Base-by-base conservation (phyloP, 1,284 basidiomycete genomes). In the Somion occarium region DNA sequence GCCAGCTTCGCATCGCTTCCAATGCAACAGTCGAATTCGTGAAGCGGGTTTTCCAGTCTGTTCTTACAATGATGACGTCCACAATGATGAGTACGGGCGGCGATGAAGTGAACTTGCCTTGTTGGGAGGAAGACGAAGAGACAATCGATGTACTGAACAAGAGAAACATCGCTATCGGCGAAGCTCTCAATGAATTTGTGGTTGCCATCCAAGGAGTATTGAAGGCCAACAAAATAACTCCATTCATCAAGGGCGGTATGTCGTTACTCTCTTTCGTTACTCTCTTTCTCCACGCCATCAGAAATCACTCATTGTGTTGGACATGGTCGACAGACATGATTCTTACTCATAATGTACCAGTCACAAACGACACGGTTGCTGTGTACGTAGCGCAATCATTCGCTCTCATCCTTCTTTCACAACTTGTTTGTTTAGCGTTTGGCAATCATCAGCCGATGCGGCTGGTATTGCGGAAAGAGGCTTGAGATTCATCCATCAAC, bases 21-120 rank as follows among this genome's bases (percentile, higher is more conserved):
- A 59, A 65, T 18, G 59, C 59, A 5, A 76, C 74, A 0, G 56
- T 61, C 11, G 63, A 71, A 5, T 82, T 80, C 53, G 72, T 74
- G 1, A 56, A 61, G 3, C 61, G 62, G 3, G 57, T 86, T 22
- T 72, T 83, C 54, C 56, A 58, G 18, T 58, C 67, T 0, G 62
- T 72, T 0, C 67, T 75, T 0, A 57, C 61, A 2, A 64, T 74
- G 19, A 73, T 86, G 44, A 74, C 78, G 0, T 76, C 81, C 2
- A 71, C 65, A 20, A 75, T 85, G 54, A 81, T 93, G 62, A 81
- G 80, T 53, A 85, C 87, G 0, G 91, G 91, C 0, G 91, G 91
- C 0, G 91, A 93, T 61, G 90, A 93, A 64, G 66, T 93, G 52
- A 91, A 91, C 59, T 58, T 65, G 2, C 72, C 73, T 19, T 91